These are phyloP conservation scores for Epithemia pelagica DNA, from an alignment of 108 stramenopile genomes.

Conservation along the genomic window DNA sequence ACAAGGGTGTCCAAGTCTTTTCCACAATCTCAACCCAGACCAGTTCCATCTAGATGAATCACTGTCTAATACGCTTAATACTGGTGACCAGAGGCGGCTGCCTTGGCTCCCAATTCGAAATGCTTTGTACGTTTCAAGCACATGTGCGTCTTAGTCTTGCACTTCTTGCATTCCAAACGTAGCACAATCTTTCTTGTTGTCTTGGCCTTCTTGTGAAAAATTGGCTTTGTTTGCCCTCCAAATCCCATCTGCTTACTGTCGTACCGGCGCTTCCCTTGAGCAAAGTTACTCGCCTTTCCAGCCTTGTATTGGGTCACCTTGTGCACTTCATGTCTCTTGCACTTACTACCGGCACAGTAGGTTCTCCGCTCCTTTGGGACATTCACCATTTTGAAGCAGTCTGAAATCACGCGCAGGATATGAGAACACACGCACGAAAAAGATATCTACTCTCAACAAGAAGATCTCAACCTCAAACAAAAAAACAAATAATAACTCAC, in stretches of 20 bases:
- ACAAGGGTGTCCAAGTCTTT: too few species aligned
- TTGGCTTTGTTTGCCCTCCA: slow-evolving; percentile 99
- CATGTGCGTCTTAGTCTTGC: slow-evolving; percentile 99
- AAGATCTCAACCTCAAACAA: too few species aligned
- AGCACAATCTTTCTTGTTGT: slow-evolving; percentile 99
- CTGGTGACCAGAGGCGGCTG: slow-evolving; percentile 91
- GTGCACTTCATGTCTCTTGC: slow-evolving; percentile 96
- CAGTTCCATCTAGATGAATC: too few species aligned
- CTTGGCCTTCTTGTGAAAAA: slow-evolving; percentile 99
- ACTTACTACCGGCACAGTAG: slow-evolving; percentile 97
- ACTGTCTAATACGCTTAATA: too few species aligned
- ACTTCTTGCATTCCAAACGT: slow-evolving; percentile 99
- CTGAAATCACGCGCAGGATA: too few species aligned
- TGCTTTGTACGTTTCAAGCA: slow-evolving; percentile 98
- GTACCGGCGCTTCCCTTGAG: slow-evolving; percentile 99
- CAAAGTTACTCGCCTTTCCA: slow-evolving; percentile 99
- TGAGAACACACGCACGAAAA: too few species aligned
- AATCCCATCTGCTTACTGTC: slow-evolving; percentile 99
- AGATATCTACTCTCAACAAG: too few species aligned
- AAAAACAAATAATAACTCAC: too few species aligned
- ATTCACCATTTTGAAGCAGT: slow-evolving; percentile 96
- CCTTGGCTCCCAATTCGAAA: slow-evolving; percentile 99
- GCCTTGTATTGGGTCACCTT: slow-evolving; percentile 99
- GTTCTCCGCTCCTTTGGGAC: slow-evolving; percentile 99
- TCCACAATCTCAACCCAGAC: too few species aligned